Evolutionary conservation across 78 protist genomes (phyloP).

Genomic region (Parvularia atlantis): DNA sequence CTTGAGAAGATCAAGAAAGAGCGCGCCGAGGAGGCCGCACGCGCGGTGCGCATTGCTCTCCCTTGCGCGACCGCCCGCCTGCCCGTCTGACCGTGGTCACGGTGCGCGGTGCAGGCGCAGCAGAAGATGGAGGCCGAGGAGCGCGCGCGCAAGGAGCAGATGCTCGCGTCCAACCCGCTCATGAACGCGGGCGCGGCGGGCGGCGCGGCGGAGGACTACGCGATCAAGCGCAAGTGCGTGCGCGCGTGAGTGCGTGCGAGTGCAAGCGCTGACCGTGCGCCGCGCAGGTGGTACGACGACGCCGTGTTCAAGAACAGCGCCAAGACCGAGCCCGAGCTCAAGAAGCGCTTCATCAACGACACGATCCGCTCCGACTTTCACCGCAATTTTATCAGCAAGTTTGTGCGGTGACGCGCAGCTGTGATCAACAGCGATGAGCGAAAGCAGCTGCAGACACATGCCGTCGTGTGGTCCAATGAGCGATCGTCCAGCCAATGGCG

Average conservation of each 20-base stretch:
- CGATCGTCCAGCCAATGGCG: no score
- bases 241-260: no score
- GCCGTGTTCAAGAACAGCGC: conserved; percentile 25
- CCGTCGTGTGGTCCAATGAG: no score
- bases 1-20: conserved; percentile 14
- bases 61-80: no score
- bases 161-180: conserved; percentile 12
- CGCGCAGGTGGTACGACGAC: conserved; percentile 26
- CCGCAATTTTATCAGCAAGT: conserved; percentile 39
- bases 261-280: background rate
- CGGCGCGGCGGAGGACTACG: background rate
- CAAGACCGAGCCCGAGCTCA: conserved; percentile 3
- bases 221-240: no score
- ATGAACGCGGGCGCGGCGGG: background rate
- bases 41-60: no score
- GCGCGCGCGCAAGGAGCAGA: background rate
- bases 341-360: conserved; percentile 60
- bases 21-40: background rate
- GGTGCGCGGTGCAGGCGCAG: conserved; percentile 4
- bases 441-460: no score
- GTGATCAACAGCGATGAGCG: no score
- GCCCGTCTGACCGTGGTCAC: no score
- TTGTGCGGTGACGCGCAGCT: conserved; percentile 21
- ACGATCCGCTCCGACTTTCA: conserved; percentile 66
- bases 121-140: conserved; percentile 7